phyloP scores from a whole-genome alignment of 192 early-diverging fungal species.

The Lobosporangium transversale region DNA sequence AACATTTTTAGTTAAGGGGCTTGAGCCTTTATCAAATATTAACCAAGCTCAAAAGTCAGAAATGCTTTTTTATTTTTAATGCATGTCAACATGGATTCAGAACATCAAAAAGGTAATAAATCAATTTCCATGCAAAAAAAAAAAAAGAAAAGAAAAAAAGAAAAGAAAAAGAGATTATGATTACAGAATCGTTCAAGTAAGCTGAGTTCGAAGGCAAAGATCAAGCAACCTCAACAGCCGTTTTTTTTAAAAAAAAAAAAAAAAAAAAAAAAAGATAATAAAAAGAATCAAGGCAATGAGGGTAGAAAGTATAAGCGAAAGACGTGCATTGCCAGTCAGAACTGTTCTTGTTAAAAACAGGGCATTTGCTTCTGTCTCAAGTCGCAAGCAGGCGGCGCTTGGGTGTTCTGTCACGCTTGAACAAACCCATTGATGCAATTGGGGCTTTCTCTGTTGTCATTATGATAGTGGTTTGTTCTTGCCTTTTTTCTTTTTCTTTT shows the following conservation, averaged over 20 bases:
- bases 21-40: no score
- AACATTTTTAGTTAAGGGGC: no score
- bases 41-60: no score
- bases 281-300: neutral
- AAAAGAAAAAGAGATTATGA: constrained; percentile 17
- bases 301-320: no score
- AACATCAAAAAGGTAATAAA: no score
- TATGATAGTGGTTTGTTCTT: neutral
- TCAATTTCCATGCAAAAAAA: no score
- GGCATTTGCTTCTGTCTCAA: neutral
- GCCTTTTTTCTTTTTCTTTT: neutral
- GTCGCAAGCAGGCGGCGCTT: neutral
- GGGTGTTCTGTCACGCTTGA: neutral
- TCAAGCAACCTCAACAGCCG: neutral
- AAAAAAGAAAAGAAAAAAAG: neutral
- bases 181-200: constrained; percentile 42
- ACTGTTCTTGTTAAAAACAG: no score
- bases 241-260: neutral
- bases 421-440: neutral
- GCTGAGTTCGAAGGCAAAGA: constrained; percentile 5
- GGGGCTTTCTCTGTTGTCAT: neutral
- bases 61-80: no score
- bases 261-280: neutral
- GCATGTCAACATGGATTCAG: no score
- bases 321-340: no score